Evolutionary conservation across 2,329 filamentous ascomycete species (phyloP), one percentile per base, ranked within the genome.

Genomic region (Aspergillus phoenicis): DNA sequence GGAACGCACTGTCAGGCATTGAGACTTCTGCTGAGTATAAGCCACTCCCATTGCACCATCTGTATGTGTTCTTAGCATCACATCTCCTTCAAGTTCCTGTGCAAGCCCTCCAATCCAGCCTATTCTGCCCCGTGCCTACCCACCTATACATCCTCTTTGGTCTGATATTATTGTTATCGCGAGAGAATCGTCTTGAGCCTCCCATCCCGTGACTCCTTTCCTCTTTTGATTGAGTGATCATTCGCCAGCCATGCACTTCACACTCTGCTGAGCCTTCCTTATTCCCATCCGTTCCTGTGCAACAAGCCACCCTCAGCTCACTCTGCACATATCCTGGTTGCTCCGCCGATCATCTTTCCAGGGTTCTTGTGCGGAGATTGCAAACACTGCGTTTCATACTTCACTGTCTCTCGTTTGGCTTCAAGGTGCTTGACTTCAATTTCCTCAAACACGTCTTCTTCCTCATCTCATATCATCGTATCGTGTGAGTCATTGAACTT

Each of bases 141-240:
- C 52, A 22, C 26, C 59, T 57, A 39, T 57, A 57, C 48, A 36
- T 45, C 52, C 36, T 60, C 45, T 41, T 52, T 38, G 47, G 58
- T 58, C 56, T 58, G 61, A 57, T 51, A 26, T 53, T 52, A 39
- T 24, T 36, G 30, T 36, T 36, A 36, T 36, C 33, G 33, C 11
- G 11, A 36, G 11, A 36, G 33, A 30, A 2, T 5, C 33, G 48
- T 41, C 58, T 55, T n/a, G 39, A 15, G 28, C 24, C 36, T 26
- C 22, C 11, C 54, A 24, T 45, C 20, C 28, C 41, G 30, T 53
- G 51, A 24, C 43, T 53, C 11, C 17, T 17, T 15, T 36, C 49
- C 5, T 17, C 13, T 52, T 28, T 24, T 13, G 20, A 30, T 13
- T 53, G 47, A 41, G 20, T 24, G 8, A 49, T 60, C 10, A 7